A percentile compares a stretch with the other conserved stretches of the same genome.
These are phyloP conservation scores for Lipomyces mesembrius DNA, from an alignment of 805 yeast species.

Conservation along the genomic window DNA sequence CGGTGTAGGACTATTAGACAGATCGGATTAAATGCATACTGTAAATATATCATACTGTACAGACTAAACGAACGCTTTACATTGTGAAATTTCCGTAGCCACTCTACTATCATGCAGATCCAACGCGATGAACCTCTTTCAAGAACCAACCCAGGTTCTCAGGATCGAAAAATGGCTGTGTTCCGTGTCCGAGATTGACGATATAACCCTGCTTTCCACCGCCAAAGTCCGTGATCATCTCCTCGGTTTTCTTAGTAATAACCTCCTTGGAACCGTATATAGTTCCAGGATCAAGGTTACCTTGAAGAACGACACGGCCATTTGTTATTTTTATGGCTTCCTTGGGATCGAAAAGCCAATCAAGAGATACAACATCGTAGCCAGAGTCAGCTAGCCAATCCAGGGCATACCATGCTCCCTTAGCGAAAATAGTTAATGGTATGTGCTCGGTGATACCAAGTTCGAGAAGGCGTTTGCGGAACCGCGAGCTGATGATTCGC, in stretches of 20 bases:
- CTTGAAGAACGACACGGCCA: slow-evolving; percentile 85
- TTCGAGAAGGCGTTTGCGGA: slow-evolving; percentile 72
- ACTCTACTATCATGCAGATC: slow-evolving; percentile 10
- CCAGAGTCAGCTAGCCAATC: slow-evolving; percentile 81
- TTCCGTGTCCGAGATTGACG: slow-evolving; percentile 96
- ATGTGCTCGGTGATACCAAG: slow-evolving; percentile 70
- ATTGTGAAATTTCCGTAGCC: background rate
- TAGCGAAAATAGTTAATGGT: slow-evolving; percentile 90
- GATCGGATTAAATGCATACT: background rate
- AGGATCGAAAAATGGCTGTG: slow-evolving; percentile 97
- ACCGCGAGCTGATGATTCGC: slow-evolving; percentile 68
- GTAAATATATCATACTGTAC: background rate
- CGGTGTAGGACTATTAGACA: background rate
- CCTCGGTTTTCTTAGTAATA: slow-evolving; percentile 78
- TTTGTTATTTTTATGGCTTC: slow-evolving; percentile 77
- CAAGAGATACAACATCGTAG: slow-evolving; percentile 87
- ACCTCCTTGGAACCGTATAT: slow-evolving; percentile 87
- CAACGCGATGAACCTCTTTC: slow-evolving; percentile 45
- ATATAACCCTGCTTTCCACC: slow-evolving; percentile 92
- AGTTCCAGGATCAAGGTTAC: slow-evolving; percentile 93
- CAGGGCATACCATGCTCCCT: slow-evolving; percentile 96
- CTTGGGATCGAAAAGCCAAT: slow-evolving; percentile 85
- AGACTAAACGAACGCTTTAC: background rate
- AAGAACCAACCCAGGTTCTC: slow-evolving; percentile 83
- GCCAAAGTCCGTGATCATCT: slow-evolving; percentile 90